Base-by-base conservation (phyloP, 257 asterid species). In the Capsicum chinense region DNA sequence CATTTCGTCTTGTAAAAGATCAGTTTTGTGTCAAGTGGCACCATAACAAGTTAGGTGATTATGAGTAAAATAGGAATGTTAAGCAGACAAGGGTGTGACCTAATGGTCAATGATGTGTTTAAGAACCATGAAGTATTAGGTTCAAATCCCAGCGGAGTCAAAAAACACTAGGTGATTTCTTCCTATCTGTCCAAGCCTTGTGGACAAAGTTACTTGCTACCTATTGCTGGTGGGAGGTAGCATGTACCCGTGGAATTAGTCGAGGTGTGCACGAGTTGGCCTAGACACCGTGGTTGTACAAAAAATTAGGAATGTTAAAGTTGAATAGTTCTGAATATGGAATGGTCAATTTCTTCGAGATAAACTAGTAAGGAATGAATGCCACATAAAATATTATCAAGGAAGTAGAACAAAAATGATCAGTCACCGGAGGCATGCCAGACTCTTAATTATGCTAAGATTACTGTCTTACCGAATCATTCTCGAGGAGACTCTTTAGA, bases 341-440 rank as follows among this genome's bases (percentile, higher is more conserved):
- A 11, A 44, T 52, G 12, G 50, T 76, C 63, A 8, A 21, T 50
- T 60, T 74, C 57, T 50, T 50, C 5, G 44, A 50, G 81, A 74
- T 50, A 26, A 60, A 50, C 12, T 50, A 74, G 21, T 48, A 50
- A 47, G 59, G 39, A 47, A 73, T 8, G 9, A 48, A 19, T 19
- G 8, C 12, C 80, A 74, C 12, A 44, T 74, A 74, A 50, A 74
- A 74, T 50, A 66, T 48, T 21, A n/a, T 74, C 3, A 5, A 50
- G 80, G 58, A 48, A 74, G 80, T 74, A 13, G 44, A 54, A 74
- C 60, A 74, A 42, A 74, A 48, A 74, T 74, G 80, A 74, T 12
- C 44, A 50, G 13, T 74, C n/a, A 47, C 39, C 1, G n/a, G 59
- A 48, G 59, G 59, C n/a, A 48, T 73, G 42, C 42, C 80, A 73